Evolutionary conservation across 352 stramenopile genomes (phyloP), one percentile per base, ranked within the genome.

Genomic region (Phytophthora megakarya): DNA sequence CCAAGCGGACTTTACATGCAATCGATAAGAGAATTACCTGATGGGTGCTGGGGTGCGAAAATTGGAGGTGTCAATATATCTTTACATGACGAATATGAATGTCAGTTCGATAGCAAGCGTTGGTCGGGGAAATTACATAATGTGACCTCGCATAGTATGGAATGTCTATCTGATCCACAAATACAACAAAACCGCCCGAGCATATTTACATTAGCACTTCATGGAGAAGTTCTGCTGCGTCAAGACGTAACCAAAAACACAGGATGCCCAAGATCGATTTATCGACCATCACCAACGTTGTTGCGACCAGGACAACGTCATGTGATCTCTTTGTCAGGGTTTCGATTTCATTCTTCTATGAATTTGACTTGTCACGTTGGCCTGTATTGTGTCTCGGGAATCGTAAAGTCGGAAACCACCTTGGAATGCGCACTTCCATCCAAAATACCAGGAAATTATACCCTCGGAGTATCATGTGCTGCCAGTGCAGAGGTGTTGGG

Each of bases 391-490:
- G 28, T 65, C 13, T 13, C 26, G 16, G 72, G 44, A 37, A 44
- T 66, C 11, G 45, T 75, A 25, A 70, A 23, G 13, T 79, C 69
- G 1, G 69, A 79, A 43, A 63, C 7, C 1, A 39, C 28, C 9
- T 52, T 72, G 21, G 47, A 73, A 6, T 84, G 75, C 45, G 4
- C 23, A 13, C 32, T 84, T 23, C 72, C 72, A 22, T 0, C 28
- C 4, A 65, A 73, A 45, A 54, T 48, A 25, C 72, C 75, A 51
- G 75, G 75, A 43, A 62, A 69, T 15, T 84, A 84, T 43, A 74
- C 47, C 11, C 42, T 84, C 22, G n/a, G 32, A 21, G 45, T 84
- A 13, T 25, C 65, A 0, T 84, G 75, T 28, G 51, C n/a, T 4
- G 8, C 23, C 26, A 22, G 25, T 13, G 37, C 25, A 1, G 15